Percentiles rank a stretch among this genome's conserved stretches.
These are phyloP conservation scores for Suhomyces sp. DNA, from an alignment of 805 yeast genomes.

Conservation along the genomic window DNA sequence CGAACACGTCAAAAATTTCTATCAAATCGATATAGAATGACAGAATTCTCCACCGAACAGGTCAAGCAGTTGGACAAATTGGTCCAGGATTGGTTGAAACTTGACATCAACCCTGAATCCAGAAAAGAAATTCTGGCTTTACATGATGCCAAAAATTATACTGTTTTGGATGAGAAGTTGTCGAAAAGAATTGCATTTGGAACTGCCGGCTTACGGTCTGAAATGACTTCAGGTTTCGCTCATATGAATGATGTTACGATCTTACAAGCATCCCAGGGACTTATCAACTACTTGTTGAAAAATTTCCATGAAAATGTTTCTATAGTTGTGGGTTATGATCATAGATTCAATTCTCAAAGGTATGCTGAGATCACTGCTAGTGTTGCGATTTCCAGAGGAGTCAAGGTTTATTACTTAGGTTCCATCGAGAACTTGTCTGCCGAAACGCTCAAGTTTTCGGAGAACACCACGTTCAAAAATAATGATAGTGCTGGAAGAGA, in stretches of 20 bases:
- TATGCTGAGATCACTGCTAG: conserved; percentile 81
- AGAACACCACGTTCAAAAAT: conserved; percentile 16
- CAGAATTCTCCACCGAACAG: no score
- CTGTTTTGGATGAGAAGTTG: conserved; percentile 52
- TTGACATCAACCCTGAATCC: conserved; percentile 46
- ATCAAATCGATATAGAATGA: no score
- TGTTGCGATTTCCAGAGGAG: conserved; percentile 67
- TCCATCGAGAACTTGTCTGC: conserved; percentile 32
- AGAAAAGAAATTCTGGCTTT: conserved; percentile 54
- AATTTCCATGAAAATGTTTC: conserved; percentile 18
- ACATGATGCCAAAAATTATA: conserved; percentile 34
- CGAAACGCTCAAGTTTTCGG: no score
- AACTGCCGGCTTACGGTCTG: conserved; percentile 87
- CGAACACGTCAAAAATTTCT: no score
- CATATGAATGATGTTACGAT: conserved; percentile 89
- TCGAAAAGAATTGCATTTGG: conserved; percentile 75
- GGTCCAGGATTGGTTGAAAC: conserved; percentile 35
- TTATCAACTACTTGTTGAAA: conserved; percentile 50
- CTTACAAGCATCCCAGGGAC: conserved; percentile 85
- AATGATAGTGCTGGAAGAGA: conserved; percentile 1
- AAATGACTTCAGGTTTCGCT: conserved; percentile 88
- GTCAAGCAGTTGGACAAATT: conserved; percentile 17
- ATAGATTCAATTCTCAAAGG: conserved; percentile 72
- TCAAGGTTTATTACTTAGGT: conserved; percentile 65
- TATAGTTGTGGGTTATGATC: conserved; percentile 89